Base-by-base conservation (phyloP, 768 basidiomycete genomes). In the Calocybe indica region DNA sequence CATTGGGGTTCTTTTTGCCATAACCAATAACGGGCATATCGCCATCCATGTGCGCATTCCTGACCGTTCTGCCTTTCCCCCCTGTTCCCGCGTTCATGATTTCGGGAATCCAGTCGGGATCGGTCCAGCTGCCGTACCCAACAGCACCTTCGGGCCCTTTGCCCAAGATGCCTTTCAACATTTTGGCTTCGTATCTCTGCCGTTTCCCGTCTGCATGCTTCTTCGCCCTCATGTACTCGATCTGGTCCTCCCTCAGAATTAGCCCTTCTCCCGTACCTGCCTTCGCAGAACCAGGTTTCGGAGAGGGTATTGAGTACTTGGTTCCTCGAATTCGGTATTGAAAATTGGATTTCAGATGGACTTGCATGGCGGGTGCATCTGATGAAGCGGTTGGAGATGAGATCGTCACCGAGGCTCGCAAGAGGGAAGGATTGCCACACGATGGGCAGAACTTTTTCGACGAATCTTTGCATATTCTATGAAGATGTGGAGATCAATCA, bases 381-480 rank as follows among this genome's bases (percentile, higher is more conserved):
- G 72, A 64, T 35, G 76, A 67, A 12, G 85, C 80, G 39, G 67
- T 71, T 0, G 87, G 81, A 1, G 82, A 75, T 7, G 85, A 74
- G 35, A 93, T 76, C 2, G 95, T 95, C 28, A 97, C 90, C 3
- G 93, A 94, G 1, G 90, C 85, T 50, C 96, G 87, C 43, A 96
- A 65, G 10, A 99, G 75, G 1, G 95, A 89, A 0, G 92, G 78
- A 57, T 92, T 94, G 37, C 96, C 96, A 60, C 96, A 99, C 7
- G 93, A 91, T 1, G 96, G 95, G 62, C 96, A 99, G 72, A 99
- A 99, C 57, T 91, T 89, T 64, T 92, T 92, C 7, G 89, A 85
- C 14, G 82, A 74, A 66, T 99, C 94, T 70, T 94, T 96, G 73
- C 94, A 97, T 55, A 96, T 82, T 64, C 96, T 99, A 58, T 1